A percentile compares a stretch with the other conserved stretches of the same genome.
These are phyloP conservation scores for Myotisia sp. DNA, from an alignment of 2,329 filamentous ascomycete genomes.

Conservation along the genomic window DNA sequence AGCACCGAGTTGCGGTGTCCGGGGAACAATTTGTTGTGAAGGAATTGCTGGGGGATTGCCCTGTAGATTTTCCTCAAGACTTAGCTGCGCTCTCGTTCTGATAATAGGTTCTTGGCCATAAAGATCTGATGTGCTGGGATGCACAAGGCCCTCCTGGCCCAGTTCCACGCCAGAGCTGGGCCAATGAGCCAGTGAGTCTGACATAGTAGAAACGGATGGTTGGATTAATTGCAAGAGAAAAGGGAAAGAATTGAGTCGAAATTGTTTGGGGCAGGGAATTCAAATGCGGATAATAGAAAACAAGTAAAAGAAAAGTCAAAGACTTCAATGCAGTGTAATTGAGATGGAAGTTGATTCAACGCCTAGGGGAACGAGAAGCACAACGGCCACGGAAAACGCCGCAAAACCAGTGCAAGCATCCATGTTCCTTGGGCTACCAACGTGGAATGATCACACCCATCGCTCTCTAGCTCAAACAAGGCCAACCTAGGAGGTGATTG, in stretches of 20 bases:
- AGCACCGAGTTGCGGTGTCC: constrained; percentile 17
- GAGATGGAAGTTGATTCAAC: background rate
- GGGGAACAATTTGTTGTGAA: constrained; percentile 15
- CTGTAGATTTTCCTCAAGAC: constrained; percentile 23
- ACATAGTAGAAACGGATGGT: background rate
- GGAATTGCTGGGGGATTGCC: constrained; percentile 14
- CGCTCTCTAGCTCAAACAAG: too few relatives aligned
- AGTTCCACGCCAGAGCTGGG: constrained; percentile 8
- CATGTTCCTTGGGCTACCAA: background rate
- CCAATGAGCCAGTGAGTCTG: constrained; percentile 5
- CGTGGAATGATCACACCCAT: too few relatives aligned
- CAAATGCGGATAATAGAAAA: background rate
- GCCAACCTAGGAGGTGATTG: too few relatives aligned
- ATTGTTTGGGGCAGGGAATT: background rate
- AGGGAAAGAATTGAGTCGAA: background rate
- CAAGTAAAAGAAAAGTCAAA: background rate
- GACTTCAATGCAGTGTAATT: background rate
- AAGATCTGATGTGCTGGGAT: constrained; percentile 11
- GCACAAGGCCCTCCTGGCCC: constrained; percentile 11
- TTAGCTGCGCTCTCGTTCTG: constrained; percentile 24
- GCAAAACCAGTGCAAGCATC: background rate
- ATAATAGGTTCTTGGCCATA: constrained; percentile 14
- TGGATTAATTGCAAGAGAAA: background rate
- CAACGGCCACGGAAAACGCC: background rate
- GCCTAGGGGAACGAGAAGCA: background rate